phyloP scores from a whole-genome alignment of 495 filamentous ascomycete species.

The Hyaloscypha variabilis region DNA sequence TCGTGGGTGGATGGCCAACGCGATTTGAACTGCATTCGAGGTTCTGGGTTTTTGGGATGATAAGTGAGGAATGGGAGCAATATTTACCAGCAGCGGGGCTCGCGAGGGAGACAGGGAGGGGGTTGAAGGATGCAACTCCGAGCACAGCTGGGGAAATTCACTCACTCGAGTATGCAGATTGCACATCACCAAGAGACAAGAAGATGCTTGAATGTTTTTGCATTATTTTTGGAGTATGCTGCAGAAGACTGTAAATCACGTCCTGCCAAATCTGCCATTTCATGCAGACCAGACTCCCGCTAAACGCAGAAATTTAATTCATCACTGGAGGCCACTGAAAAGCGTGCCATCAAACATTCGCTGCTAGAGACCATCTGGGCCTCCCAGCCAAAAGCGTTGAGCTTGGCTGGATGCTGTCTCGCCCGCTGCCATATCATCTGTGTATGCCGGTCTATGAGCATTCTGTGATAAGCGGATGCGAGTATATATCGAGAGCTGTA shows the following conservation, averaged over 20 bases:
- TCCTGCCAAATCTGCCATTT: slow-evolving; percentile 7
- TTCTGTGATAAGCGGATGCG: slow-evolving; percentile 11
- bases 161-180: too few relatives aligned
- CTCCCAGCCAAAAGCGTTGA: background rate
- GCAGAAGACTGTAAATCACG: background rate
- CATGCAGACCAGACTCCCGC: slow-evolving; percentile 11
- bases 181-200: background rate
- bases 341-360: slow-evolving; percentile 14
- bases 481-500: slow-evolving; percentile 8
- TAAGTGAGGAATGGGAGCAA: too few relatives aligned
- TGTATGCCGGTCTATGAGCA: slow-evolving; percentile 11
- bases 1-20: too few relatives aligned
- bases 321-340: slow-evolving; percentile 4
- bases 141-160: too few relatives aligned
- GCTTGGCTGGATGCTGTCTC: background rate
- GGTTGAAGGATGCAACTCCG: too few relatives aligned
- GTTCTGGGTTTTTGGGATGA: too few relatives aligned
- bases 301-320: slow-evolving; percentile 13
- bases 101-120: too few relatives aligned
- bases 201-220: slow-evolving; percentile 4
- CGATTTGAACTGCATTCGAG: too few relatives aligned
- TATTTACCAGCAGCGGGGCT: too few relatives aligned
- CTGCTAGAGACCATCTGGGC: background rate
- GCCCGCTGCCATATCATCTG: background rate
- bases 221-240: slow-evolving; percentile 1